Conservation (phyloP, 2,329 filamentous ascomycete genomes). For the Colletotrichum zoysiae region DNA sequence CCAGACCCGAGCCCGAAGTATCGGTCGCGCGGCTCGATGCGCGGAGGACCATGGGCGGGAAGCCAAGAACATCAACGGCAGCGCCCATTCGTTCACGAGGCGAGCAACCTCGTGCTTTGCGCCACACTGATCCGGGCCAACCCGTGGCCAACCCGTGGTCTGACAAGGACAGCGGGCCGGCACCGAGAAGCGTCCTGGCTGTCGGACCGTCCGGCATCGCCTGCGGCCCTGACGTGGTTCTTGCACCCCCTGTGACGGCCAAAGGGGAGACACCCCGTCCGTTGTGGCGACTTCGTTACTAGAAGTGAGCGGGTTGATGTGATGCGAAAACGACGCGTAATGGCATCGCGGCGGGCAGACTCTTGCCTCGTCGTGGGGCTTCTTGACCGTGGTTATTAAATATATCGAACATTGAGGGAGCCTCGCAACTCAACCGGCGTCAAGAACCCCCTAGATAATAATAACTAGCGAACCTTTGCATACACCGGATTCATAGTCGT, state of each 20-base stretch:
- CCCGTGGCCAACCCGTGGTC: neutral
- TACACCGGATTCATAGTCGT: slow-evolving; percentile 9
- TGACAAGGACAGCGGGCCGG: neutral
- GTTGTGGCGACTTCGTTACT: neutral
- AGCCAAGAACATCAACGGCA: slow-evolving; percentile 7
- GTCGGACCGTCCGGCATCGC: neutral
- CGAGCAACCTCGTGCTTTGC: neutral
- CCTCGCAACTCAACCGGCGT: neutral
- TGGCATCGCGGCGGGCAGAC: neutral
- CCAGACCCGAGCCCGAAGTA: neutral
- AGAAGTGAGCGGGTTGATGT: neutral
- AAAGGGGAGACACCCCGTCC: neutral
- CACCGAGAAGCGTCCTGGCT: neutral
- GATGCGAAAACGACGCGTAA: neutral
- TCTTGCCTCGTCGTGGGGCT: neutral
- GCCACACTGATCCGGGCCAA: slow-evolving; percentile 24
- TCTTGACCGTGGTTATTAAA: neutral
- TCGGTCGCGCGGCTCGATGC: neutral
- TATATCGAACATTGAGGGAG: neutral
- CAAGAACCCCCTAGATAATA: neutral
- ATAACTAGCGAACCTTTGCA: neutral
- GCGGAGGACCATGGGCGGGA: neutral
- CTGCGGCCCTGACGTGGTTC: slow-evolving; percentile 1
- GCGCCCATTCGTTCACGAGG: slow-evolving; percentile 2
- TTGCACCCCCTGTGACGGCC: neutral